A percentile compares a stretch with the other conserved stretches of the same genome.
Conservation (phyloP, 2,329 filamentous ascomycete genomes). For the Epichloe gansuensis region DNA sequence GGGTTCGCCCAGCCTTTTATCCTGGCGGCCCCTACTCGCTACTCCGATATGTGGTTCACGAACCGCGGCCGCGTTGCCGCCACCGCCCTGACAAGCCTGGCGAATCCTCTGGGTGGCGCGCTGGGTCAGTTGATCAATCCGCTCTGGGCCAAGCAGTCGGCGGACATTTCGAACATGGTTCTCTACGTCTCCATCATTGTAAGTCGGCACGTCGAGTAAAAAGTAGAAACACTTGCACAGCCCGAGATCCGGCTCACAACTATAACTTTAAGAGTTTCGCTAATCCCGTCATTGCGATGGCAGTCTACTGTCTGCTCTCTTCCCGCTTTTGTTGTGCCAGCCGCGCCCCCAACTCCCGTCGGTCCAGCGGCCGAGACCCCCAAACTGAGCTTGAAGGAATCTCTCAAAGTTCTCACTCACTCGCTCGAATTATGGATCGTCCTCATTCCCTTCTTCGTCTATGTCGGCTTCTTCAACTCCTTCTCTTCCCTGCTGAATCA, state of each 20-base stretch:
- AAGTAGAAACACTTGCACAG: too few relatives aligned
- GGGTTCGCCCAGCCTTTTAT: slow-evolving; percentile 89
- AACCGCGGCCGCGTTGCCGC: slow-evolving; percentile 71
- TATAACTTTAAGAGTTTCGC: neutral
- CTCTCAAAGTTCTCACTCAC: slow-evolving; percentile 33
- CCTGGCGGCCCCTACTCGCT: slow-evolving; percentile 75
- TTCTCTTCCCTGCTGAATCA: slow-evolving; percentile 81
- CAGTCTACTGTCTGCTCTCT: slow-evolving; percentile 40
- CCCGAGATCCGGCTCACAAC: too few relatives aligned
- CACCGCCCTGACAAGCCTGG: slow-evolving; percentile 71
- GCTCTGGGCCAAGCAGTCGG: slow-evolving; percentile 50
- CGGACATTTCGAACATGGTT: slow-evolving; percentile 66
- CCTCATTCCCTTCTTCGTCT: slow-evolving; percentile 67
- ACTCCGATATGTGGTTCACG: slow-evolving; percentile 92
- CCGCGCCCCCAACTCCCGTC: slow-evolving; percentile 62
- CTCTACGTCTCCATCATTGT: slow-evolving; percentile 76
- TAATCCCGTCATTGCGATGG: neutral
- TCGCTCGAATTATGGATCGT: slow-evolving; percentile 70
- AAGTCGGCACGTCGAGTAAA: slow-evolving; percentile 19
- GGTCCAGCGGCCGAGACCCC: slow-evolving; percentile 51
- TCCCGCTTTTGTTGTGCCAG: slow-evolving; percentile 72
- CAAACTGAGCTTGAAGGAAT: slow-evolving; percentile 41
- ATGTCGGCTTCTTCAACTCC: slow-evolving; percentile 89
- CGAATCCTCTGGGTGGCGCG: slow-evolving; percentile 83
- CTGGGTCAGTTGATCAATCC: slow-evolving; percentile 80